Base-by-base conservation (phyloP, 1,284 basidiomycete species). In the Cerioporus squamosus region DNA sequence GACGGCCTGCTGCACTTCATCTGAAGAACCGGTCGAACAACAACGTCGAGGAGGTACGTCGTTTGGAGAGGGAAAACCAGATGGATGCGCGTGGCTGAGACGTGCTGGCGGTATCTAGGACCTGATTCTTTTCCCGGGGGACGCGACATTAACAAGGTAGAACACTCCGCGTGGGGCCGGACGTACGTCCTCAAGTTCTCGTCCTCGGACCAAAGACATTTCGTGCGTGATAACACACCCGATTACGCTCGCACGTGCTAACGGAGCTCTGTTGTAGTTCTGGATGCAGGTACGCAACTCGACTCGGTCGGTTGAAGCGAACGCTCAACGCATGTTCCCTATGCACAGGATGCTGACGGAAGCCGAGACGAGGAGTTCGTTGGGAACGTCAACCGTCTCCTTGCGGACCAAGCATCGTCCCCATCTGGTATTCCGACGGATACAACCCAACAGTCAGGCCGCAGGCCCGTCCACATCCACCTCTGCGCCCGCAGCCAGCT, bases 151-250 rank as follows among this genome's bases (percentile, higher is more conserved):
- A 77, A 79, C 58, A 88, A 86, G 71, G 86, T 93, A 12, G 61
- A 81, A 2, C 82, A 90, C 66, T 81, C 84, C 1, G 68, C 78
- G 3, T 76, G 77, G 55, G 89, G 88, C 17, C 79, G 91, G 59
- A 83, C 87, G 5, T 93, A 88, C 68, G 88, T 92, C 58, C 83
- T 93, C 66, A 91, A 88, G 72, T 93, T 93, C 75, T 85, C 86
- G 1, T 91, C 89, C 6, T 93, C 91, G 17, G 81, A 90, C 67
- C 88, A 92, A 68, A 82, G 83, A 59, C 89, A 93, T 70, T 94
- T 94, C 70, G 91, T 93, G 66, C 71, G 91, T 82, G 1, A 29
- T 17, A 1, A 22, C 18, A 15, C 20, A 18, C 2, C 20, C 55
- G 49, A 24, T 43, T 61, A 36, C 42, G 10, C 51, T 17, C 10